Conservation (phyloP, 257 asterid species). For the Linaria vulgaris region DNA sequence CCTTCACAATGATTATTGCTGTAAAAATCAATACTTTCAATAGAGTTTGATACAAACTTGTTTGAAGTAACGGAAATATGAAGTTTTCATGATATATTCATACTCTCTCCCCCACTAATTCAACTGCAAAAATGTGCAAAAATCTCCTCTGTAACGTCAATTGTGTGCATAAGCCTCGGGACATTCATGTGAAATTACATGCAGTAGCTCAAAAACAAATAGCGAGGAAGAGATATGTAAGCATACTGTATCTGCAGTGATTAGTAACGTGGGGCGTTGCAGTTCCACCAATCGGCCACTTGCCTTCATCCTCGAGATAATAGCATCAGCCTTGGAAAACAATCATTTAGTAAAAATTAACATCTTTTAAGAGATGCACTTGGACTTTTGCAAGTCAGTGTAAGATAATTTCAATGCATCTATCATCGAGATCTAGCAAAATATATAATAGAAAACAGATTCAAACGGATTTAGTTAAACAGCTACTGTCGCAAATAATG, state of each 20-base stretch:
- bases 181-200: neutral
- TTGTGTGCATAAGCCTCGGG: neutral
- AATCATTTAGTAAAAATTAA: conserved; percentile 12
- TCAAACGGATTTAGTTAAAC: neutral
- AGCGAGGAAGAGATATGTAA: conserved; percentile 14
- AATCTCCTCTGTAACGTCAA: neutral
- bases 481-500: no score
- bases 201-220: neutral
- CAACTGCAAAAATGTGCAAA: neutral
- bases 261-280: conserved; percentile 53
- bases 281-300: conserved; percentile 34
- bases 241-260: conserved; percentile 91
- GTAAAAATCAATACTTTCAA: no score
- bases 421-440: conserved; percentile 17
- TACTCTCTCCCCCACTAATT: neutral
- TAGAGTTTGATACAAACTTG: neutral
- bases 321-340: conserved; percentile 70
- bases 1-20: neutral
- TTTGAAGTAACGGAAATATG: neutral
- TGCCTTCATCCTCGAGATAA: conserved; percentile 46
- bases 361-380: neutral
- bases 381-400: conserved; percentile 18
- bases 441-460: conserved; percentile 12
- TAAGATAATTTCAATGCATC: neutral
- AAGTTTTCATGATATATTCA: neutral